These are phyloP conservation scores for Cutaneotrichosporon sp. DNA, from an alignment of 1,284 basidiomycete species.

Conservation along the genomic window DNA sequence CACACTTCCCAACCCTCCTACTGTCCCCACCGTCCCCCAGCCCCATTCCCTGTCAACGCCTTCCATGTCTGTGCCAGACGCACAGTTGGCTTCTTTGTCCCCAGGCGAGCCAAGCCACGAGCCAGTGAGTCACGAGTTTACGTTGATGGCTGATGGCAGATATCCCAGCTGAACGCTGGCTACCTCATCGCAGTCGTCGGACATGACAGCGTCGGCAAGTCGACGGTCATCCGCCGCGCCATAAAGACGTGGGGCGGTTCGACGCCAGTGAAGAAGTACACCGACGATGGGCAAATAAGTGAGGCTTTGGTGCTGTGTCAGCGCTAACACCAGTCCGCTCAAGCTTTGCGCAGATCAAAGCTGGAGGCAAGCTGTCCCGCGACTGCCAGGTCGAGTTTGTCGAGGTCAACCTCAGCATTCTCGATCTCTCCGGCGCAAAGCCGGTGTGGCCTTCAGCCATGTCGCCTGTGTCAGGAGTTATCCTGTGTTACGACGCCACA, in stretches of 20 bases:
- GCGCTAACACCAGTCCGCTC: conserved; percentile 31
- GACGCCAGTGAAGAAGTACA: conserved; percentile 18
- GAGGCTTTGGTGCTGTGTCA: conserved; percentile 5
- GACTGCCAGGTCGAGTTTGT: conserved; percentile 38
- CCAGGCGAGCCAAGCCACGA: background rate
- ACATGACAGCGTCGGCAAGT: conserved; percentile 39
- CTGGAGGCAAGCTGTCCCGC: conserved; percentile 32
- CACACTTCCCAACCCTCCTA: too few relatives aligned
- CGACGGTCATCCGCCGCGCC: conserved; percentile 39
- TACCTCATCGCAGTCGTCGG: conserved; percentile 45
- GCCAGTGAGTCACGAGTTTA: background rate
- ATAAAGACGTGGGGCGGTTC: conserved; percentile 38
- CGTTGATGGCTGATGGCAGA: background rate
- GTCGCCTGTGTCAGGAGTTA: conserved; percentile 34
- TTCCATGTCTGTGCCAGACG: too few relatives aligned
- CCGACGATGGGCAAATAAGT: conserved; percentile 21
- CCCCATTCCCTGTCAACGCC: background rate
- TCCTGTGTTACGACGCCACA: conserved; percentile 45
- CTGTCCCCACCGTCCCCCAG: background rate
- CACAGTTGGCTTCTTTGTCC: too few relatives aligned
- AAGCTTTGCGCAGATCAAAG: conserved; percentile 32
- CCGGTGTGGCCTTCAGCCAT: conserved; percentile 29
- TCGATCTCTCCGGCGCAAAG: conserved; percentile 16
- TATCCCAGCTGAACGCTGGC: background rate
- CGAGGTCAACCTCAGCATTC: conserved; percentile 35